phyloP scores from a whole-genome alignment of 805 yeast species.

The Suhomyces vadensis region DNA sequence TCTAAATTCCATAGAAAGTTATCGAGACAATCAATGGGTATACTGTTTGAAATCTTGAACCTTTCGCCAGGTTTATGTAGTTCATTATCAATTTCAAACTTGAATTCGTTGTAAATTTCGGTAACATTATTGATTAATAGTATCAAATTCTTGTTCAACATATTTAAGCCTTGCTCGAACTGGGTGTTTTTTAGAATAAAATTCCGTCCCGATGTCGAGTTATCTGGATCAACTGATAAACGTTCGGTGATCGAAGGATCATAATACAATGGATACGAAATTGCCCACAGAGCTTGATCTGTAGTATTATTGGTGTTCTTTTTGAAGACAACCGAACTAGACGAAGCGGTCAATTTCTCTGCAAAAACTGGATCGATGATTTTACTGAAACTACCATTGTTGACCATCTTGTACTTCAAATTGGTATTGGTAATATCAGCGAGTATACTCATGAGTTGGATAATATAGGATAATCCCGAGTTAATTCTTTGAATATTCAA shows the following conservation, averaged over 20 bases:
- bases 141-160: conserved; percentile 33
- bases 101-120: conserved; percentile 16
- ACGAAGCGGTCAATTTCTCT: not conserved
- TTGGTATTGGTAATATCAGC: conserved; percentile 26
- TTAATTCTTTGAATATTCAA: conserved; percentile 29
- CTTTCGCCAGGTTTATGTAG: conserved; percentile 10
- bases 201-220: conserved; percentile 1
- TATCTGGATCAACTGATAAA: conserved; percentile 8
- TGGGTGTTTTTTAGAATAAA: conserved; percentile 18
- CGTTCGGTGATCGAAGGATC: conserved; percentile 22
- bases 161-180: conserved; percentile 35
- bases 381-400: conserved; percentile 21
- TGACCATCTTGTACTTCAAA: conserved; percentile 30
- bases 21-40: conserved; percentile 42
- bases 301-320: not conserved
- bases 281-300: conserved; percentile 3
- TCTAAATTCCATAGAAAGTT: conserved; percentile 44
- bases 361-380: conserved; percentile 25
- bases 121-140: conserved; percentile 24
- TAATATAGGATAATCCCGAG: conserved; percentile 33
- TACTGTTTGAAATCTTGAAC: conserved; percentile 5
- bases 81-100: conserved; percentile 8
- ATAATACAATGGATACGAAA: conserved; percentile 31
- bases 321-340: not conserved
- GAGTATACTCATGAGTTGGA: conserved; percentile 25